phyloP scores from a whole-genome alignment of 2,329 filamentous ascomycete genomes.

The Hypoxylon sp. region DNA sequence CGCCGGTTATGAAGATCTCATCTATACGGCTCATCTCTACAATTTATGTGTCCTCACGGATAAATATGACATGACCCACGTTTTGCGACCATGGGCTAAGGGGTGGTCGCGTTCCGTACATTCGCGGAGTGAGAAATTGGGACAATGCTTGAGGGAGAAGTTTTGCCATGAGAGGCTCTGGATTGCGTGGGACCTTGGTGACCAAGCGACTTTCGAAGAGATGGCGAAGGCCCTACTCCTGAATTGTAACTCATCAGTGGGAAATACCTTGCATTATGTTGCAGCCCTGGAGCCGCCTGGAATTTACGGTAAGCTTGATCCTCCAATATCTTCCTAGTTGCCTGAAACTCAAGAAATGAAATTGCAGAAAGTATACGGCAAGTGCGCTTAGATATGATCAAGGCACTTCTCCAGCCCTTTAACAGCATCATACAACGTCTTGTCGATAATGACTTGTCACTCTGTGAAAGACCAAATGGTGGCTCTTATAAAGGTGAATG shows the following conservation, averaged over 20 bases:
- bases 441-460: slow-evolving; percentile 24
- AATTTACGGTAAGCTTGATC: slow-evolving; percentile 43
- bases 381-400: slow-evolving; percentile 33
- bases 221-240: slow-evolving; percentile 38
- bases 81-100: slow-evolving; percentile 45
- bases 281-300: slow-evolving; percentile 39
- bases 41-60: slow-evolving; percentile 43
- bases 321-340: background rate
- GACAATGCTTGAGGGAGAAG: slow-evolving; percentile 26
- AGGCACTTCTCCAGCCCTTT: slow-evolving; percentile 33
- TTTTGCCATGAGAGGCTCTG: slow-evolving; percentile 43
- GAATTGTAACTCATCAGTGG: slow-evolving; percentile 17
- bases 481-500: slow-evolving; percentile 13
- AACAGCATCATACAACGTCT: slow-evolving; percentile 33
- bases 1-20: slow-evolving; percentile 28
- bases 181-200: slow-evolving; percentile 45
- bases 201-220: slow-evolving; percentile 31
- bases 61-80: slow-evolving; percentile 45
- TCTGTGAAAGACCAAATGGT: slow-evolving; percentile 6
- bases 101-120: slow-evolving; percentile 41
- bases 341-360: slow-evolving; percentile 18
- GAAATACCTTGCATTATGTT: slow-evolving; percentile 28
- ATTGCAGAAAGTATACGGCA: slow-evolving; percentile 35
- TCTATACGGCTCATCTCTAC: slow-evolving; percentile 40
- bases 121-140: slow-evolving; percentile 30